Conservation (phyloP, 2,329 filamentous ascomycete species). For the Neoarthrinium moseri region DNA sequence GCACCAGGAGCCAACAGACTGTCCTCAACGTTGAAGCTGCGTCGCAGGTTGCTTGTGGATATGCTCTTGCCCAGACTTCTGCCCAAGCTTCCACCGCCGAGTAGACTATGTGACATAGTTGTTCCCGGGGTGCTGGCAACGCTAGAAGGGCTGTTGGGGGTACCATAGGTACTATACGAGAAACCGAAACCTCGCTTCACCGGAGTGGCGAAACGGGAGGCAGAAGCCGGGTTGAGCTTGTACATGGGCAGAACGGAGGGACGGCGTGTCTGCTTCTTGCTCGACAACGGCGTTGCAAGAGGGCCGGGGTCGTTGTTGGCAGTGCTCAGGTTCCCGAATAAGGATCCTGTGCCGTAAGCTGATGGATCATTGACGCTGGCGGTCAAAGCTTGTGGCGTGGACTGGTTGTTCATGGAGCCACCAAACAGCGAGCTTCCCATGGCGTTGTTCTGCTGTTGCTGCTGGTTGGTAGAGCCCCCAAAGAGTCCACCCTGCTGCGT, state of each 20-base stretch:
- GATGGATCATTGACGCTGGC: conserved; percentile 81
- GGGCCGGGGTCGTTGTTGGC: conserved; percentile 73
- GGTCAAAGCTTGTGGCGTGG: conserved; percentile 65
- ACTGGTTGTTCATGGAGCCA: conserved; percentile 44
- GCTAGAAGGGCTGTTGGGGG: conserved; percentile 69
- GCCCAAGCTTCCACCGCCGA: conserved; percentile 63
- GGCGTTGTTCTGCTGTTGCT: conserved; percentile 45
- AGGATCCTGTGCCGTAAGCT: conserved; percentile 83
- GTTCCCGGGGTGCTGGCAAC: conserved; percentile 68
- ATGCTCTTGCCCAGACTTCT: conserved; percentile 82
- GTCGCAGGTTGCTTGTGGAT: conserved; percentile 81
- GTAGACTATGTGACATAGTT: conserved; percentile 64
- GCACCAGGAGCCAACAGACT: conserved; percentile 84
- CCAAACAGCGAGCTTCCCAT: conserved; percentile 60
- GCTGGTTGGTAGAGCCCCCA: conserved; percentile 47
- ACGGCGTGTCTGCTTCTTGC: conserved; percentile 72
- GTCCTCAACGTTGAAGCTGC: conserved; percentile 78
- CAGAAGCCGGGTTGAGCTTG: conserved; percentile 79
- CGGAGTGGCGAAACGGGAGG: conserved; percentile 77
- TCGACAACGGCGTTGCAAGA: conserved; percentile 83
- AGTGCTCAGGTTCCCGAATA: conserved; percentile 71
- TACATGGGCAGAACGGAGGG: conserved; percentile 80
- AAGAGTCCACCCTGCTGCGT: conserved; percentile 42
- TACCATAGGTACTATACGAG: conserved; percentile 88
- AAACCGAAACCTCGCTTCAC: conserved; percentile 89